Evolutionary conservation across 164 flowering plant species (phyloP), one percentile per base, ranked within the genome.

Genomic region (Tinospora cordifolia): DNA sequence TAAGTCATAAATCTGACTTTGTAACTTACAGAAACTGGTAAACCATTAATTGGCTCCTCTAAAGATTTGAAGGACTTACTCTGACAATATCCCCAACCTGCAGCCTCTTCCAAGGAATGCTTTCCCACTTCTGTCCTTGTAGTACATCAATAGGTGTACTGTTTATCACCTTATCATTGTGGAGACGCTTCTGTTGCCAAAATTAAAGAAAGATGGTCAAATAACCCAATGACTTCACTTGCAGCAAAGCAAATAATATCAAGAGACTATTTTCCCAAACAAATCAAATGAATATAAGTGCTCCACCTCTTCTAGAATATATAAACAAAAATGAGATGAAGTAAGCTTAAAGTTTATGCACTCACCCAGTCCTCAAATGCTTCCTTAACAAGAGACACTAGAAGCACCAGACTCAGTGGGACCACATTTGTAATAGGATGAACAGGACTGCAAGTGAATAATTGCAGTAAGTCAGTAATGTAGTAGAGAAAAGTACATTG

Each of bases 321-420:
- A 44, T 2, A 10, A 10, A 44, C 47, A 44, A 44, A 44, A 44
- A 44, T 44, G 47, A 44, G 47, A 44, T 44, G 14, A 44, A 44
- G 47, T 44, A 44, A 44, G 47, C 14, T 44, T 9, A 44, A 44
- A 44, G 10, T 13, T 44, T 44, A 21, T 65, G 27, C 69, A 81
- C 94, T 87, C 75, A 94, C 99, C 99, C 98, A 94, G 68, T 94
- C 99, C 80, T 94, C 99, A 80, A 85, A 94, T 40, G 98, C 99
- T 75, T 94, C 99, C 83, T 94, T 94, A 21, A 90, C 76, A 62
- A 94, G 99, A 70, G 99, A 92, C 27, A 85, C 91, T 54, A 92
- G 75, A 76, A 94, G 92, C 84, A 94, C 99, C 69, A 94, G 58
- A 71, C 88, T 79, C 72, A 94, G 77, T 3, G 99, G 99, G 26